Percentiles rank a stretch among this genome's conserved stretches.
These are phyloP conservation scores for Gnetum montanum DNA, from an alignment of 75 land plant species.

Conservation along the genomic window DNA sequence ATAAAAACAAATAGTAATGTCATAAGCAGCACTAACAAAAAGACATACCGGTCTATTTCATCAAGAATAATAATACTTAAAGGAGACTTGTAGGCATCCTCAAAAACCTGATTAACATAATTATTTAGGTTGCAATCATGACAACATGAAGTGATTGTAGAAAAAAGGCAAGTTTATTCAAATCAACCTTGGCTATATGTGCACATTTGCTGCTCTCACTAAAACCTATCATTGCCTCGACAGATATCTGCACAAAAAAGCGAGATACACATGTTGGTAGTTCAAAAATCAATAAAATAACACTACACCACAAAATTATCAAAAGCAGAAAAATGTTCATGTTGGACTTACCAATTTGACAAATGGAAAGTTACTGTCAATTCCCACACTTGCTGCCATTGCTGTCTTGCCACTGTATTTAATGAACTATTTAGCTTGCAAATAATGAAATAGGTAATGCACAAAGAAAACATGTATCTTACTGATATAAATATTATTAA, in stretches of 20 bases:
- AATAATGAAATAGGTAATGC: background rate
- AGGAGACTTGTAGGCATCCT: slow-evolving; percentile 97
- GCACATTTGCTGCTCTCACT: slow-evolving; percentile 78
- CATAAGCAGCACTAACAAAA: background rate
- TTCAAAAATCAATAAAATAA: background rate
- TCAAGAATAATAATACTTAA: slow-evolving; percentile 93
- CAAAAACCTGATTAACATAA: slow-evolving; percentile 76
- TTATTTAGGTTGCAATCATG: background rate
- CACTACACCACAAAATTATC: background rate
- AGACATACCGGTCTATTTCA: slow-evolving; percentile 85
- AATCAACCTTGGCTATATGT: slow-evolving; percentile 71
- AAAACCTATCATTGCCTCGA: slow-evolving; percentile 86
- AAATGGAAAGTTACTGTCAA: slow-evolving; percentile 92
- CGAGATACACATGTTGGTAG: background rate
- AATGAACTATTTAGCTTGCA: background rate
- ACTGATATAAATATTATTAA: background rate
- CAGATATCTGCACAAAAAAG: slow-evolving; percentile 68
- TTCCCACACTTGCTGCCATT: slow-evolving; percentile 83
- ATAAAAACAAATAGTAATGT: background rate
- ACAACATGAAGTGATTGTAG: background rate
- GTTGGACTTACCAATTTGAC: slow-evolving; percentile 74
- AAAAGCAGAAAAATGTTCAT: background rate
- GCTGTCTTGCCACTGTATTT: slow-evolving; percentile 88
- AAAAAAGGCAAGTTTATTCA: background rate
- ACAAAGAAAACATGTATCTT: no score